These are phyloP conservation scores for Cyberlindnera veronae DNA, from an alignment of 805 yeast species.

Conservation along the genomic window DNA sequence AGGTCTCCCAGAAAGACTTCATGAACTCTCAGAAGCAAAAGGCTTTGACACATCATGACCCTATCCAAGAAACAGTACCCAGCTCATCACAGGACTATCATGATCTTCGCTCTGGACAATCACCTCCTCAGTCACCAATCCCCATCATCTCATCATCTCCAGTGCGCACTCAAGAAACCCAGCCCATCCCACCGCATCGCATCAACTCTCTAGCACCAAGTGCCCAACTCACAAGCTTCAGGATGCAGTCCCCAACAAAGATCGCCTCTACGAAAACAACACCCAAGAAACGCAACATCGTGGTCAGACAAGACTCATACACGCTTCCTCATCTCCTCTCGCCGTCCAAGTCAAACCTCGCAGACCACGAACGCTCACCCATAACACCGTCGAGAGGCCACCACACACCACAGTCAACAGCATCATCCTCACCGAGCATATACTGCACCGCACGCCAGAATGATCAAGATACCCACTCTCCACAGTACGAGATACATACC, in stretches of 20 bases:
- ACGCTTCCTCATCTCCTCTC: slow-evolving; percentile 18
- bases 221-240: slow-evolving; percentile 27
- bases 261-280: slow-evolving; percentile 12
- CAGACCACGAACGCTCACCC: slow-evolving; percentile 2
- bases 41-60: neutral
- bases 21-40: slow-evolving; percentile 11
- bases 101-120: slow-evolving; percentile 16
- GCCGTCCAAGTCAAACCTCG: slow-evolving; percentile 8
- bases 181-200: neutral
- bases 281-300: slow-evolving; percentile 16
- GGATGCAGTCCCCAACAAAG: slow-evolving; percentile 24
- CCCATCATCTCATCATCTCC: slow-evolving; percentile 12
- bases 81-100: slow-evolving; percentile 7
- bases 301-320: slow-evolving; percentile 19
- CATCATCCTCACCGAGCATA: slow-evolving; percentile 12
- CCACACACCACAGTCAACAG: neutral
- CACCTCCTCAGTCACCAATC: slow-evolving; percentile 5
- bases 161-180: slow-evolving; percentile 1
- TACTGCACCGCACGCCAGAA: slow-evolving; percentile 16
- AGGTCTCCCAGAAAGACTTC: slow-evolving; percentile 17
- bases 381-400: neutral
- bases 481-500: slow-evolving; percentile 9
- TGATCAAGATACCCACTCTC: neutral
- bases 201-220: slow-evolving; percentile 11
- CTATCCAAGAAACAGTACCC: neutral